Base-by-base conservation (phyloP, 495 filamentous ascomycete genomes). In the Talaromyces wortmannii region DNA sequence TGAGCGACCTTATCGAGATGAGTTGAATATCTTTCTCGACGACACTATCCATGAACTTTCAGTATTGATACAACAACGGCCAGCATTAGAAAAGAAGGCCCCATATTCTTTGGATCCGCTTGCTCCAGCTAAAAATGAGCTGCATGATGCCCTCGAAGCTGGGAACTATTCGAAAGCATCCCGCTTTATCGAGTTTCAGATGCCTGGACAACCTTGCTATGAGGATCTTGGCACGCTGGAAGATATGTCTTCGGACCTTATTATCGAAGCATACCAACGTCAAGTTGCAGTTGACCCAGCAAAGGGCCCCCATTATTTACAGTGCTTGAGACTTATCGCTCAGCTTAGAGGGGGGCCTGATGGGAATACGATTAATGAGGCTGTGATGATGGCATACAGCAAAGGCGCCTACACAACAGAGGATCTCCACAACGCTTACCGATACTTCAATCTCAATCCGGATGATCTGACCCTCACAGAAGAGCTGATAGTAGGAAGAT, bases 401-500 rank as follows among this genome's bases (percentile, higher is more conserved):
- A 69, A 76, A 53, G 71, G 71, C 29, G 71, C 68, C 57, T 77
- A 70, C 50, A 72, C 77, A 18, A 74, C 83, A 45, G 63, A 74
- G 1, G 75, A 87, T 32, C 54, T 88, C 2, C 58, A 60, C 16
- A 77, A 78, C 53, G 83, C 84, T 6, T 86, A 81, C 60, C 59
- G 67, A 40, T 80, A 74, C 52, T 79, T 88, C 53, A 75, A 71
- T 8, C 61, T 85, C 0, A 61, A 63, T 15, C 55, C 63, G 23
- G 59, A 76, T 31, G 67, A 72, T 31, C 45, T 45, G 6, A 57
- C 61, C 32, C 61, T 80, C 42, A 73, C 69, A 5, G 83, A 86
- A 17, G 80, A 84, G 7, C 71, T 60, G 48, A 83, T 88, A 31
- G 74, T 85, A 49, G 77, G 78, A 8, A 75, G 66, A 42, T 87